Base-by-base conservation (phyloP, 2,329 filamentous ascomycete species). In the Verticillium nubilum region DNA sequence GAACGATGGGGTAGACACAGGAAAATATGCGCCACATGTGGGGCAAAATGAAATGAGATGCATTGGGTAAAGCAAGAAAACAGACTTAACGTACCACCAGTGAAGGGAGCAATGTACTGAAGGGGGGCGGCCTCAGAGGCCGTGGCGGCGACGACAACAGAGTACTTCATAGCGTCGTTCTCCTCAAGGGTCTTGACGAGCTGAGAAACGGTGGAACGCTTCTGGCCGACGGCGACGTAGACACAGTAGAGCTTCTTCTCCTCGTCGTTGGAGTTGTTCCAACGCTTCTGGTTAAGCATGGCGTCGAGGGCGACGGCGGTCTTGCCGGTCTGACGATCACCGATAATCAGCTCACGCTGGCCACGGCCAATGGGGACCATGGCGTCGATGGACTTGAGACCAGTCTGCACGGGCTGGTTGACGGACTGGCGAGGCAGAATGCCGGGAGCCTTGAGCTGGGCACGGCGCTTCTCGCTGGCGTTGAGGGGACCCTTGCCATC, bases 341-440 rank as follows among this genome's bases (percentile, higher is more conserved):
- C 95, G 80, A 99, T 99, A 80, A 99, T 98, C 87, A 99, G 84
- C 86, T 99, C 95, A 94, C 95, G 95, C 87, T 99, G 95, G 76
- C 95, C 95, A 94, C 95, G 95, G 78, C 95, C 95, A 73, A 99
- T 97, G 73, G 95, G 95, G 72, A 99, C 95, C 95, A 99, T 98
- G 82, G 95, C 93, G 78, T 99, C 95, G 83, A 99, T 86, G 72
- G 92, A 97, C 87, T 99, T 99, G 72, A 98, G 89, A 85, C 95
- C 95, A 77, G 95, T 99, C 89, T 99, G 95, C 69, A 99, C 94
- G 69, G 95, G 94, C 86, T 99, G 86, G 84, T 92, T 92, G 88
- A 99, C 95, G 77, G 95, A 99, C 73, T 84, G 88, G 80, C 95
- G 93, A 75, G 95, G 95, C 73, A 99, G 85, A 81, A 99, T 99